Conservation (phyloP, 2,329 filamentous ascomycete species). For the Cercospora canescens region DNA sequence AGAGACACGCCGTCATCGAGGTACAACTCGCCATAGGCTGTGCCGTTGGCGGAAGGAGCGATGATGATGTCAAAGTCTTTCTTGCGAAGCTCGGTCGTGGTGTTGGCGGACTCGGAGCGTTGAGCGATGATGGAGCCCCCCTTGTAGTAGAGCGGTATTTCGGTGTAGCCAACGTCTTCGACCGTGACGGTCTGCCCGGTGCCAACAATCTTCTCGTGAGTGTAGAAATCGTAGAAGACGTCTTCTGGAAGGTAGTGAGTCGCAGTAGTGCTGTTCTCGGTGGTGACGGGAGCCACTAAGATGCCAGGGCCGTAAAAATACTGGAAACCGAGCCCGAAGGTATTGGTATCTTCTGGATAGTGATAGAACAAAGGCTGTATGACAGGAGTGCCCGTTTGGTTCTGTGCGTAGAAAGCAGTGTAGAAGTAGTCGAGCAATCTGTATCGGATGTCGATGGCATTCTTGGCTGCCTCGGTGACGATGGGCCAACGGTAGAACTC, state of each 20-base stretch:
- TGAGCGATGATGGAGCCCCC: conserved; percentile 66
- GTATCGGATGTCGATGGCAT: conserved; percentile 72
- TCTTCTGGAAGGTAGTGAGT: conserved; percentile 59
- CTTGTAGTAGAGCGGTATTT: conserved; percentile 67
- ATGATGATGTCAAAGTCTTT: conserved; percentile 72
- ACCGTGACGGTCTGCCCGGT: conserved; percentile 47
- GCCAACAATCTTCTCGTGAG: conserved; percentile 49
- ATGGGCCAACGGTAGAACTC: conserved; percentile 72
- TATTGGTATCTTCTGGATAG: conserved; percentile 61
- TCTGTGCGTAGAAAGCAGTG: conserved; percentile 65
- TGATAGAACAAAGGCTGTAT: conserved; percentile 71
- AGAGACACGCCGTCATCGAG: conserved; percentile 75
- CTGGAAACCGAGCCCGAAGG: conserved; percentile 54
- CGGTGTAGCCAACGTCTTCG: conserved; percentile 48
- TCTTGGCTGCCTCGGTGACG: conserved; percentile 64
- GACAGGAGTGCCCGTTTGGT: conserved; percentile 61
- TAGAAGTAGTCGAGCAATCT: conserved; percentile 78
- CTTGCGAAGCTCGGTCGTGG: conserved; percentile 62
- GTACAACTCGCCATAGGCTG: conserved; percentile 68
- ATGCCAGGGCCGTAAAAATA: conserved; percentile 61
- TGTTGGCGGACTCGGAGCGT: conserved; percentile 58
- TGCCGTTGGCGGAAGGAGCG: conserved; percentile 62
- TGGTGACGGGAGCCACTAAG: conserved; percentile 58
- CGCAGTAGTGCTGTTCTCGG: conserved; percentile 54
- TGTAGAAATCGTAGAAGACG: conserved; percentile 63